Evolutionary conservation across 257 asterid species (phyloP).

Genomic region (Solanum sitiens): DNA sequence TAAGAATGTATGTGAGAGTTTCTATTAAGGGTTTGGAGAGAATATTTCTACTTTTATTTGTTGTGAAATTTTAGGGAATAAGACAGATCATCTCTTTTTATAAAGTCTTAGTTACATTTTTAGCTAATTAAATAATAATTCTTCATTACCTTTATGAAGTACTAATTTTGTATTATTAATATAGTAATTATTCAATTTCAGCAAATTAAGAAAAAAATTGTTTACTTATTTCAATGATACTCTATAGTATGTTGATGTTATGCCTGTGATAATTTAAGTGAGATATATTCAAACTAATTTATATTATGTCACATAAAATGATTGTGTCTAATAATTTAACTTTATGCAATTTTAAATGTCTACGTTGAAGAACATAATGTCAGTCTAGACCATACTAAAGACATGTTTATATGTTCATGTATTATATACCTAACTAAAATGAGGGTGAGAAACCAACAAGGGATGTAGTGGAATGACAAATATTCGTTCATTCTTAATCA

Average conservation of each 20-base stretch:
- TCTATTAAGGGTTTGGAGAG: neutral
- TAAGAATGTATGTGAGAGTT: neutral
- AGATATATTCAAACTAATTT: no score
- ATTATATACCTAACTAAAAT: neutral
- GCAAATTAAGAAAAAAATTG: neutral
- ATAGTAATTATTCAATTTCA: neutral
- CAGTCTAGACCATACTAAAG: no score
- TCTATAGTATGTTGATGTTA: neutral
- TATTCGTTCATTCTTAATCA: no score
- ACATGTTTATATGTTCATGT: no score
- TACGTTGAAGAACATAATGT: neutral
- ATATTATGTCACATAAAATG: no score
- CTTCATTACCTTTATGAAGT: neutral
- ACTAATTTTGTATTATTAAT: neutral
- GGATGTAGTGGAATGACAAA: no score
- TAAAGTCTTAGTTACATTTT: neutral
- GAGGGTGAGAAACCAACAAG: neutral
- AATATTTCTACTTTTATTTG: slow-evolving; percentile 9
- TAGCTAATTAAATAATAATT: neutral
- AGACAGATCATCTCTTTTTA: slow-evolving; percentile 21
- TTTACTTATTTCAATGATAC: neutral
- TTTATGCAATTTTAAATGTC: no score
- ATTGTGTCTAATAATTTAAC: no score
- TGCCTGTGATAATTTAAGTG: neutral
- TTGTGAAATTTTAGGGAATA: slow-evolving; percentile 18